Evolutionary conservation across 129 eudicot genomes (phyloP), one percentile per base, ranked within the genome.

Genomic region (Erigeron canadensis): DNA sequence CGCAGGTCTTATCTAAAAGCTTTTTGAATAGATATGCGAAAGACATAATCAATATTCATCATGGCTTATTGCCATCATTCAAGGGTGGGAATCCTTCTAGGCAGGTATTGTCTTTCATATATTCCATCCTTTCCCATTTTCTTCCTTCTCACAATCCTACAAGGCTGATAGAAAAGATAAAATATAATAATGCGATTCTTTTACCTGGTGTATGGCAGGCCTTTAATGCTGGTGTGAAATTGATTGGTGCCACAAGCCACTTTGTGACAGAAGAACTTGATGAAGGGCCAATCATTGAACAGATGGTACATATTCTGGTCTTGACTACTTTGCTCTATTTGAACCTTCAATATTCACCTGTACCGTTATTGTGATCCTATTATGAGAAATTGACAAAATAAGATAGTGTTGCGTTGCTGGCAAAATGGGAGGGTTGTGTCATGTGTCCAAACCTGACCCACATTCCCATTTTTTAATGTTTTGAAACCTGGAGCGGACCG

Each of bases 221-320:
- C 21, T 94, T 89, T 82, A 84, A 87, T 37, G 89, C 90, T 71
- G 98, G 98, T 45, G 96, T 94, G 50, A 94, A 94, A 75, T 85
- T 94, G 80, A 94, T 94, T 75, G 98, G 98, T 75, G 98, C 98
- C 59, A 94, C 96, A 34, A 84, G 77, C 83, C 98, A 94, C 83
- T 94, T 94, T 75, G 98, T 94, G 51, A 89, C 86, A 1, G 91
- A 94, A 78, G 92, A 89, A 68, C 96, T 94, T 75, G 98, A 94
- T 84, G 81, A 78, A 46, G 98, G 96, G 51, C 98, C 96, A 48
- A 94, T 89, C 70, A 89, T 94, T 77, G 98, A 89, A 83, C 98
- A 94, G 60, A 89, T 94, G 96, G 96, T 93, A 81, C 63, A 34
- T 51, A 48, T 70, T 53, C 69, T 80, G 60, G 19, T 57, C 10